Evolutionary conservation across 805 yeast genomes (phyloP), one percentile per base, ranked within the genome.

Genomic region (Candida andamanensis): DNA sequence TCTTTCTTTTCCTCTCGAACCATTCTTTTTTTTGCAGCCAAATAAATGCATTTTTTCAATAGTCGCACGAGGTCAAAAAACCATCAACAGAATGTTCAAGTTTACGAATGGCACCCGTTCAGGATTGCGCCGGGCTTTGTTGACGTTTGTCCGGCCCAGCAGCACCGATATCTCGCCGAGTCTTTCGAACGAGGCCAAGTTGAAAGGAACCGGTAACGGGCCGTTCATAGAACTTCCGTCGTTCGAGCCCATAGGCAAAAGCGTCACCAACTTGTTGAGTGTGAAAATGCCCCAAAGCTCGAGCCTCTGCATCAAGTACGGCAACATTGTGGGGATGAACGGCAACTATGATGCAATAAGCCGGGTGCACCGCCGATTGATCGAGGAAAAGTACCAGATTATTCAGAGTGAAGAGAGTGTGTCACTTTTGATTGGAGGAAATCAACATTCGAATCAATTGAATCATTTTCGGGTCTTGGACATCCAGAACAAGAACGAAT

Each of bases 221-320:
- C 72, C 74, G 6, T 69, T 68, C 41, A 56, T 59, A 16, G 72
- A 66, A 36, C 52, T 69, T 6, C 67, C 71, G 3, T 36, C 45
- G 8, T 71, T 67, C 41, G 56, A 55, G 24, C 62, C 70, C 3
- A 38, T 69, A 10, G 76, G 76, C 2, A n/a, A n/a, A n/a, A 32
- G 39, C 10, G 57, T 64, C 4, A 45, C 55, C 15, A 52, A 60
- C 32, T 37, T 72, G 24, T 47, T 72, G 29, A 68, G 62, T 37
- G 60, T 72, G 26, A 60, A 58, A 24, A 38, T 72, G 19, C 77
- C 77, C 2, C 54, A 61, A 18, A 44, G 56, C 11, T 56, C 59
- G 28, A 37, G 30, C 26, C 31, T 42, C 17, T 30, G 15, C 20
- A 37, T 42, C 10, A 21, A 39, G 5, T 17, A 22, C 15, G 68